Evolutionary conservation across 2,329 filamentous ascomycete genomes (phyloP), one percentile per base, ranked within the genome.

Genomic region (Monilinia polystroma): DNA sequence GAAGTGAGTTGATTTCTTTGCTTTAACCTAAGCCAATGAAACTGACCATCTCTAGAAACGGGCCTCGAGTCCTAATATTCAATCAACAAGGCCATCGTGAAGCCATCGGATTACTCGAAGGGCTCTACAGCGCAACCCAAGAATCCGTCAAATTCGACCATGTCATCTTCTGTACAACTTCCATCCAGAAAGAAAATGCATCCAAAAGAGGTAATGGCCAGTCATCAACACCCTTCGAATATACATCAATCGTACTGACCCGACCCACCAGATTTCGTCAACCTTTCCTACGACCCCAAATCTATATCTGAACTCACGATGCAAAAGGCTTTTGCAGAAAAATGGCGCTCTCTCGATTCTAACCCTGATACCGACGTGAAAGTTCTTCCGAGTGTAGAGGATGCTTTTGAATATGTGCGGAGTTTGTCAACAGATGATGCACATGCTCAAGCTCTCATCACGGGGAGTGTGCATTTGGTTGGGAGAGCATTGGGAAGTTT

Each of bases 91-190:
- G 74, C 80, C 83, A 47, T 32, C 70, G 71, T 2, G 74, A 76
- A 63, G 68, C 74, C 2, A 77, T 85, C 35, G 78, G 82, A 64
- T 85, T 88, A 60, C 79, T 88, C 16, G 78, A 80, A 26, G 79
- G 79, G 3, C 77, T 87, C 29, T 73, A 81, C 63, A 58, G 75
- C 2, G 76, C 79, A 90, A 59, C 82, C 64, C 59, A 77, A 68
- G 73, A 78, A 52, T 64, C 73, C 72, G 57, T 77, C 26, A 57
- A 77, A 49, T 97, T 97, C 75, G 84, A 86, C 7, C 84, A 91
- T 67, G 92, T 89, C 10, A 81, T 97, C 20, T 97, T 97, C 77
- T 92, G 91, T 64, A 89, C 92, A 1, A 97, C 85, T 2, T 67
- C 68, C 32, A 88, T 87, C 0, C 89, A 85, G 74, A 81, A 80